A percentile compares a stretch with the other conserved stretches of the same genome.
phyloP scores from a whole-genome alignment of 805 yeast genomes.

The Starmerella roubikii region DNA sequence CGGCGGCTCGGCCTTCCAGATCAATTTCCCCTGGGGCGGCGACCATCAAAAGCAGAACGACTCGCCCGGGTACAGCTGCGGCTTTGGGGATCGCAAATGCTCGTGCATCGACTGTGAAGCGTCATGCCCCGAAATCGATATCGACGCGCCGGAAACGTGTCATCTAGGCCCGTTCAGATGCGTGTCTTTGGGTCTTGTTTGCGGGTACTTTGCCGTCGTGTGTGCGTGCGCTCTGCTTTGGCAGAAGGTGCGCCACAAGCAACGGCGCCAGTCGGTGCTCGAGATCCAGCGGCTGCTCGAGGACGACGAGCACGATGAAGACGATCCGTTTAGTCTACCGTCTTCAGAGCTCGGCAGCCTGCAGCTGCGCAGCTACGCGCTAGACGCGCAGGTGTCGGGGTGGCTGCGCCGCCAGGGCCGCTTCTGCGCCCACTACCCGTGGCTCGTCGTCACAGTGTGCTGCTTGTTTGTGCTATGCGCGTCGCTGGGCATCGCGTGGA shows the following conservation, averaged over 20 bases:
- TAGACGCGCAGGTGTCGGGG: constrained; percentile 37
- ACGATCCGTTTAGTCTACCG: constrained; percentile 22
- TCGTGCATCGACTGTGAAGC: constrained; percentile 80
- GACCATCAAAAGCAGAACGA: constrained; percentile 18
- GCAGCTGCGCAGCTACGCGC: constrained; percentile 27
- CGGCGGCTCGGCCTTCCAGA: constrained; percentile 95
- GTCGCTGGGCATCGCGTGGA: constrained; percentile 38
- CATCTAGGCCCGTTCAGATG: constrained; percentile 54
- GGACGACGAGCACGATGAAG: constrained; percentile 28
- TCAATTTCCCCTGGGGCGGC: constrained; percentile 49
- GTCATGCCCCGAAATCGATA: constrained; percentile 47
- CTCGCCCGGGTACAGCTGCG: constrained; percentile 35
- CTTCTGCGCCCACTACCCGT: constrained; percentile 51
- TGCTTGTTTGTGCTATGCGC: constrained; percentile 33
- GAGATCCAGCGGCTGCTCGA: constrained; percentile 29
- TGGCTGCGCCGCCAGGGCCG: constrained; percentile 40
- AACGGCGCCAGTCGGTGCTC: constrained; percentile 6
- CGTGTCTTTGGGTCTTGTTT: constrained; percentile 48
- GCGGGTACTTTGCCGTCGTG: constrained; percentile 27
- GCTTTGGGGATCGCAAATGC: constrained; percentile 41
- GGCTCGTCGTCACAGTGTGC: constrained; percentile 34
- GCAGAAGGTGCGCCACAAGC: constrained; percentile 6
- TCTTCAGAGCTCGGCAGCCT: constrained; percentile 17
- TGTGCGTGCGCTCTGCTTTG: constrained; percentile 3
- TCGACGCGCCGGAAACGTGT: constrained; percentile 30